Evolutionary conservation across 2,329 filamentous ascomycete genomes (phyloP).

Genomic region (Fusarium denticulatum): DNA sequence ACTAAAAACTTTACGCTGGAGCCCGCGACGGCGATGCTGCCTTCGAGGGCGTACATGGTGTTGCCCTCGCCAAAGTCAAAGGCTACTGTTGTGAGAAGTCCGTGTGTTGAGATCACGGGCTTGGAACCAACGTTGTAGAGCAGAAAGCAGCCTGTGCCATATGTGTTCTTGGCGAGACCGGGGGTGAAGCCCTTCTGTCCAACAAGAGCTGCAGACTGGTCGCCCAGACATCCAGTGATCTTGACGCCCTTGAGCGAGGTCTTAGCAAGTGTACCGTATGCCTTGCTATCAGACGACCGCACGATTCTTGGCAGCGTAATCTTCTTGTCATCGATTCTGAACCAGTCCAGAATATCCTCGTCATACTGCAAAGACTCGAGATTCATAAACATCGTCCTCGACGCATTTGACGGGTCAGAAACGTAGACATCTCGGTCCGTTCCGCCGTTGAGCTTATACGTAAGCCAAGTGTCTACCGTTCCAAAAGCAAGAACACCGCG

Average conservation of each 20-base stretch:
- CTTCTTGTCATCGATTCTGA: conserved; percentile 75
- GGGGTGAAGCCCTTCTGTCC: conserved; percentile 82
- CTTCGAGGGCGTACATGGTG: conserved; percentile 79
- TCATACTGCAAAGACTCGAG: conserved; percentile 80
- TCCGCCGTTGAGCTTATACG: conserved; percentile 82
- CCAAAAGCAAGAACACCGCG: conserved; percentile 78
- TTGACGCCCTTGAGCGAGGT: conserved; percentile 72
- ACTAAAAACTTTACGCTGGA: conserved; percentile 77
- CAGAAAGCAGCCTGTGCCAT: conserved; percentile 86
- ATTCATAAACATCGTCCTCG: conserved; percentile 87
- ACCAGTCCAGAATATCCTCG: conserved; percentile 77
- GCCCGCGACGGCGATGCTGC: conserved; percentile 80
- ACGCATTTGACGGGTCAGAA: conserved; percentile 85
- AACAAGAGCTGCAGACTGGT: conserved; percentile 83
- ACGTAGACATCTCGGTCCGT: conserved; percentile 73
- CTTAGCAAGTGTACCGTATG: conserved; percentile 71
- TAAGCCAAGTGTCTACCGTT: conserved; percentile 83
- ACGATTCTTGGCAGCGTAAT: conserved; percentile 80
- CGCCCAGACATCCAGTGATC: conserved; percentile 82
- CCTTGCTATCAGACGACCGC: conserved; percentile 74
- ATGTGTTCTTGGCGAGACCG: conserved; percentile 85
- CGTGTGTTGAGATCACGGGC: conserved; percentile 81
- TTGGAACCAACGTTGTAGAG: conserved; percentile 84
- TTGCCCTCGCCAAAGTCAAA: conserved; percentile 76
- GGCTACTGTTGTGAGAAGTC: conserved; percentile 79